Evolutionary conservation across 1,284 basidiomycete genomes (phyloP).

Genomic region (Cerrena zonata): DNA sequence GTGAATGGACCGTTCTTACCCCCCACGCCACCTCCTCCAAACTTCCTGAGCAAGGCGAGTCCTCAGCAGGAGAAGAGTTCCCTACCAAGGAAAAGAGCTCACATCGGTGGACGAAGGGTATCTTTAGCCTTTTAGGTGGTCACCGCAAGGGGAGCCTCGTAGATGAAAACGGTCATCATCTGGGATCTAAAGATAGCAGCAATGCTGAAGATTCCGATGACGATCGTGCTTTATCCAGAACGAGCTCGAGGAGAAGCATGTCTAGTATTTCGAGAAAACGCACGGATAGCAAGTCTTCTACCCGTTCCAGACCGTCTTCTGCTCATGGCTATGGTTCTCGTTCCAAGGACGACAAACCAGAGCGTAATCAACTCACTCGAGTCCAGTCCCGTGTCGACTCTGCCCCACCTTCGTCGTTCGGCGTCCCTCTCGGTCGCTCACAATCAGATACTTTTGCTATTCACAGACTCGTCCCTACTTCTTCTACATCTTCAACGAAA

Average conservation of each 20-base stretch:
- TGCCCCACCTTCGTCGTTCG: not conserved
- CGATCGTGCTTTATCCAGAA: too few relatives aligned
- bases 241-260: too few relatives aligned
- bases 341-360: not conserved
- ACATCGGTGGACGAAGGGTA: not conserved
- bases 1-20: not conserved
- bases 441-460: slow-evolving; percentile 1
- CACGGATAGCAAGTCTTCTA: not conserved
- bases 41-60: not conserved
- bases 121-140: not conserved
- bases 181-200: too few relatives aligned
- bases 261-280: not conserved
- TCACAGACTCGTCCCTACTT: not conserved
- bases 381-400: slow-evolving; percentile 7
- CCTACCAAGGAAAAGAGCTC: not conserved
- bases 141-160: not conserved
- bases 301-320: not conserved
- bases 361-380: not conserved
- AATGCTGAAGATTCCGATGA: not conserved
- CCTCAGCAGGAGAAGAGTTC: not conserved
- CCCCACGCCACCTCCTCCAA: not conserved
- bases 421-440: slow-evolving; percentile 18
- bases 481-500: not conserved
- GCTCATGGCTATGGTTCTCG: too few relatives aligned
- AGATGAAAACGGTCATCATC: too few relatives aligned